These are phyloP conservation scores for Sarcocystis neurona DNA, from an alignment of 169 alveolate species.

Conservation along the genomic window DNA sequence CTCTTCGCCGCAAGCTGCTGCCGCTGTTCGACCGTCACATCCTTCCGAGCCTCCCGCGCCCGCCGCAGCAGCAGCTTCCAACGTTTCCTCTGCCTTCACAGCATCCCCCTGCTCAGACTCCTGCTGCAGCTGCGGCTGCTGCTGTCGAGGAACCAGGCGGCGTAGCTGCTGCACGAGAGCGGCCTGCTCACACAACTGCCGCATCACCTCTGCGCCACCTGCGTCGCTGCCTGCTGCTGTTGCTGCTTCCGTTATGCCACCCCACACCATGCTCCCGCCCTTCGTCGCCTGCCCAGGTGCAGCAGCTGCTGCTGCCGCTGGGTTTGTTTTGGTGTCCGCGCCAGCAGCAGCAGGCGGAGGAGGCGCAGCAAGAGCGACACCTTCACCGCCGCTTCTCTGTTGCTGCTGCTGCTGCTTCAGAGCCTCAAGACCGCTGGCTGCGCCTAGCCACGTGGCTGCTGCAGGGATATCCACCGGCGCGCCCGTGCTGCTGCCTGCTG, in stretches of 20 bases:
- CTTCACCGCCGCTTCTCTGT: neutral
- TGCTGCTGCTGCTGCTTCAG: neutral
- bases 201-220: slow-evolving; percentile 25
- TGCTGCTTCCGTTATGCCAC: neutral
- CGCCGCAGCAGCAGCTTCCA: no score
- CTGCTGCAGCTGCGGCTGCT: neutral
- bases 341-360: no score
- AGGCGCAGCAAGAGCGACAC: no score
- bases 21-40: no score
- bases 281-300: neutral
- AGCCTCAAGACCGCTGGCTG: neutral
- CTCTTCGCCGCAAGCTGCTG: no score
- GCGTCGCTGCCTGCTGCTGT: neutral
- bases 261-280: neutral
- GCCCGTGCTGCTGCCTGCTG: neutral
- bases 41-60: no score
- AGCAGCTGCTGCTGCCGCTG: neutral
- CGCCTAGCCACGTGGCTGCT: slow-evolving; percentile 30
- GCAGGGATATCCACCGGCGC: neutral
- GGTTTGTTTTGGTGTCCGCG: no score
- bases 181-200: slow-evolving; percentile 9
- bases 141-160: slow-evolving; percentile 12
- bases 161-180: slow-evolving; percentile 3
- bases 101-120: neutral
- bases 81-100: neutral